Evolutionary conservation across 208 protist species (phyloP), one percentile per base, ranked within the genome.

Genomic region (Leishmania gerbilli): DNA sequence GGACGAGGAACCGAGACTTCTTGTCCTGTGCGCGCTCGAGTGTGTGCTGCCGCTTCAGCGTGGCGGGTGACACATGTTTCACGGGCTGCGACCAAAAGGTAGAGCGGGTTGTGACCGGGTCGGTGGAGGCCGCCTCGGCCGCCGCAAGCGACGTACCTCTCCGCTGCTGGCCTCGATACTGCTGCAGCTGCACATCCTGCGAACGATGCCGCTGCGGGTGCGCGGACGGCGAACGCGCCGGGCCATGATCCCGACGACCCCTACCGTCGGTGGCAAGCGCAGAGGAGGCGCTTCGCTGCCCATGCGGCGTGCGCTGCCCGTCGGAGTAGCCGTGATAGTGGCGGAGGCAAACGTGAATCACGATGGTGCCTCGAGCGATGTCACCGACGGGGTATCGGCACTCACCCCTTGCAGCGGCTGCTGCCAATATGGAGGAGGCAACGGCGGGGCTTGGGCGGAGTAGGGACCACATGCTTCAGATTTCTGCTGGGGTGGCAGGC

Each of bases 51-150:
- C 79, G 84, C 76, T 93, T 95, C 19, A 97, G 55, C 17, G 92
- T 86, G 5, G 47, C 56, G 5, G 87, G 71, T 21, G 82, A n/a
- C 56, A 92, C 86, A 62, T 87, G 72, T 0, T 81, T 45, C 2
- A 91, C 90, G 2, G 71, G 4, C 60, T 87, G 84, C 11, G 80
- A 79, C 92, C 94, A 97, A 77, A 97, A 94, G 3, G 86, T 83
- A 9, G 65, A 21, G 42, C 85, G 74, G 56, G 72, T 56, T 60
- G 31, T 83, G 58, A 3, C 24, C 45, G 34, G 45, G 40, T 37
- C 74, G 45, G n/a, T 9, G 71, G 65, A 47, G 15, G 42, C 24
- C 60, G 42, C 40, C 62, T 79, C 45, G 17, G 19, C 60, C 31
- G 71, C 45, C 13, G 62, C 65, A 21, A 58, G 37, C 55, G 37